Conservation (phyloP, 1,139 yeast genomes). For the Yamadazyma jaroonii region DNA sequence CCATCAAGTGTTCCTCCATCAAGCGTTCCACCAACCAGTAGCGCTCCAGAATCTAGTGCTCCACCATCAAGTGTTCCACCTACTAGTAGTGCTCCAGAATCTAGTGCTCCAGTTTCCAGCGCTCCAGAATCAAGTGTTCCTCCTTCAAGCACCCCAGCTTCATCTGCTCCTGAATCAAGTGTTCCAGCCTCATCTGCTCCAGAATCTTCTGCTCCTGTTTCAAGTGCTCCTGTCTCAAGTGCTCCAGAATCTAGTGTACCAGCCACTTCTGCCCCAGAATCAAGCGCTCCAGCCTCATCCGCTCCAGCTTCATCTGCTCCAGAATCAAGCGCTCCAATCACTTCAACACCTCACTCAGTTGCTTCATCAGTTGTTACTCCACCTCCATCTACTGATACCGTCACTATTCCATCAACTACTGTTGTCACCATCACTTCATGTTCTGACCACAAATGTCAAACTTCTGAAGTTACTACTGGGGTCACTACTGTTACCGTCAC, state of each 20-base stretch:
- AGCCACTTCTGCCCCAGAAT: slow-evolving; percentile 13
- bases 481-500: slow-evolving; percentile 18
- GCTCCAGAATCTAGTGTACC: slow-evolving; percentile 5
- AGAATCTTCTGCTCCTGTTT: background rate
- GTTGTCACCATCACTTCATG: slow-evolving; percentile 51
- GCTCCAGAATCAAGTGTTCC: background rate
- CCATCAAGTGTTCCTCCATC: background rate
- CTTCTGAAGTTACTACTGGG: slow-evolving; percentile 26
- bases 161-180: background rate
- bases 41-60: background rate
- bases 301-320: slow-evolving; percentile 3
- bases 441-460: slow-evolving; percentile 28
- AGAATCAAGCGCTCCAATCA: background rate
- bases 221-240: background rate
- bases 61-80: background rate
- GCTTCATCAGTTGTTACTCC: slow-evolving; percentile 2
- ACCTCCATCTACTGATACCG: slow-evolving; percentile 4
- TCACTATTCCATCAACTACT: slow-evolving; percentile 11
- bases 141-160: background rate
- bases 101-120: background rate
- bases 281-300: slow-evolving; percentile 3
- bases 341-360: background rate
- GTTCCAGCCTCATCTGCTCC: slow-evolving; percentile 2
- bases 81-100: background rate
- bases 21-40: background rate